Conservation (phyloP, 192 early-diverging fungal genomes). For the Rhizoclosmatium sp. region DNA sequence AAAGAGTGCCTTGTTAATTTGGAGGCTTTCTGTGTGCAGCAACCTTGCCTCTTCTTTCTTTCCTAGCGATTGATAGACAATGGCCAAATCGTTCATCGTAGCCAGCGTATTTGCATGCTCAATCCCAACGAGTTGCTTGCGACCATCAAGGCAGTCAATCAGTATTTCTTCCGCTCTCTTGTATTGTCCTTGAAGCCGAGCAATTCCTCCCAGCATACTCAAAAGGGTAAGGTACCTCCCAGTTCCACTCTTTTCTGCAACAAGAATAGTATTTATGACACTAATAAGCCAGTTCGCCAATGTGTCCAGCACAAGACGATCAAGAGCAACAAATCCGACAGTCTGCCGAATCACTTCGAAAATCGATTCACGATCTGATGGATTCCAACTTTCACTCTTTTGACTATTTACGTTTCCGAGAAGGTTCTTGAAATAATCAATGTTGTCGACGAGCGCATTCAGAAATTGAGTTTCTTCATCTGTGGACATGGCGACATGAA, state of each 20-base stretch:
- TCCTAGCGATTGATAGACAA: neutral
- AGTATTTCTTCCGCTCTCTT: slow-evolving; percentile 25
- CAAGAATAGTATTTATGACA: neutral
- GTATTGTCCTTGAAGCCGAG: neutral
- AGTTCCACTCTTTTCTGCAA: neutral
- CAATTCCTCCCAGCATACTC: neutral
- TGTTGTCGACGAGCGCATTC: neutral
- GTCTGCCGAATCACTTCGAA: neutral
- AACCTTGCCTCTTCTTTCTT: neutral
- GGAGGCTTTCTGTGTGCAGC: neutral
- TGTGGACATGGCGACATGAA: slow-evolving; percentile 33
- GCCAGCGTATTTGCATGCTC: neutral
- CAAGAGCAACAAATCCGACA: neutral
- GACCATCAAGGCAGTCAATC: slow-evolving; percentile 24
- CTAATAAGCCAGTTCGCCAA: neutral
- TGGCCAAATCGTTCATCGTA: neutral
- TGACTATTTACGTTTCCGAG: neutral
- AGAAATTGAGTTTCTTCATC: neutral
- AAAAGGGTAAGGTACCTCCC: neutral
- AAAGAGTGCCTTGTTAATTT: neutral
- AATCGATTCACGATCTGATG: neutral
- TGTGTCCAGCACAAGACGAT: neutral
- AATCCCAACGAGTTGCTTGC: slow-evolving; percentile 4
- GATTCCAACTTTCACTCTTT: neutral
- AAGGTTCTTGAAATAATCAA: neutral